Evolutionary conservation across 208 protist genomes (phyloP).

Genomic region (Crithidia acanthocephali): DNA sequence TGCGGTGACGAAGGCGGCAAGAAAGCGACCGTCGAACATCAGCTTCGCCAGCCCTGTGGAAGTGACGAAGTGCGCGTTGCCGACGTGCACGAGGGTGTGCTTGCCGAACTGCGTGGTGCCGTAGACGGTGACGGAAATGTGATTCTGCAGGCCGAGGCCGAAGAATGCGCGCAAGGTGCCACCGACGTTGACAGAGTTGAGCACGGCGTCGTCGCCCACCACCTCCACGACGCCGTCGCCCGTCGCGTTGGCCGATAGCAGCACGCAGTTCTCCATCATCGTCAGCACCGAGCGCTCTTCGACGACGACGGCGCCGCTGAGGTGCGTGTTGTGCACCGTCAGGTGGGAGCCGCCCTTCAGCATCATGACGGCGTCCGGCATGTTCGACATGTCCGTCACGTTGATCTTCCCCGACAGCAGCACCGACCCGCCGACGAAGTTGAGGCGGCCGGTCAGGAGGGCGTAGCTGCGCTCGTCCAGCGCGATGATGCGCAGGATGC

Average conservation of each 20-base stretch:
- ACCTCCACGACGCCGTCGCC: constrained; percentile 50
- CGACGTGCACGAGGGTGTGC: constrained; percentile 44
- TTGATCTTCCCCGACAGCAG: constrained; percentile 54
- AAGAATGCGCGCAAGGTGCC: constrained; percentile 39
- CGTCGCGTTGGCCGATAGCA: constrained; percentile 46
- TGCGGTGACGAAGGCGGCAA: constrained; percentile 39
- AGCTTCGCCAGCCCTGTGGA: constrained; percentile 57
- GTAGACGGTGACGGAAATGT: constrained; percentile 51
- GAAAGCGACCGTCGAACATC: constrained; percentile 43
- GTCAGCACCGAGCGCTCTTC: constrained; percentile 52
- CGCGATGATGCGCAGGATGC: constrained; percentile 58
- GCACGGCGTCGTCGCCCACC: constrained; percentile 44
- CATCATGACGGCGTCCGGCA: constrained; percentile 36
- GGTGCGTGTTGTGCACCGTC: constrained; percentile 42
- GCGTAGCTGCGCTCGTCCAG: constrained; percentile 52
- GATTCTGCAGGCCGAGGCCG: constrained; percentile 17
- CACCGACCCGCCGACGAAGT: constrained; percentile 55
- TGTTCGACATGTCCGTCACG: constrained; percentile 52
- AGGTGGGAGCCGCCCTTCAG: constrained; percentile 43
- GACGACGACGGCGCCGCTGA: constrained; percentile 42
- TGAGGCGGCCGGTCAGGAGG: constrained; percentile 62
- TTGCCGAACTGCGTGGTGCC: constrained; percentile 54
- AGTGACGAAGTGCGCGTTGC: constrained; percentile 48
- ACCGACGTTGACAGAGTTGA: constrained; percentile 61
- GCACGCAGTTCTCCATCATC: constrained; percentile 45